These are phyloP conservation scores for Tolypocladium album DNA, from an alignment of 2,329 filamentous ascomycete genomes.

Conservation along the genomic window DNA sequence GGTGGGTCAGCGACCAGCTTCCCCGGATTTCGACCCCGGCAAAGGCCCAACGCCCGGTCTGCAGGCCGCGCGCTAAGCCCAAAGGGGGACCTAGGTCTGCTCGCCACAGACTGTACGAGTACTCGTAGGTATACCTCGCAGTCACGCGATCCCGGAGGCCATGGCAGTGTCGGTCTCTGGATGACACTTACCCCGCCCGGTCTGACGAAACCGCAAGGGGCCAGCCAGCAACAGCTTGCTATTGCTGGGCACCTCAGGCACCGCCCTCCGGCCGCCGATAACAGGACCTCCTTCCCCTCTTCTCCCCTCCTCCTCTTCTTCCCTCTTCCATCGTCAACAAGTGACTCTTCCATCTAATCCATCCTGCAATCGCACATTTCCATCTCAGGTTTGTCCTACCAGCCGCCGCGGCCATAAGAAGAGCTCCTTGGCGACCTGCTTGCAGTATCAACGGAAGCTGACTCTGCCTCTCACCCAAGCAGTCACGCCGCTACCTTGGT, in stretches of 20 bases:
- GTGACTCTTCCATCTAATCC: conserved; percentile 1
- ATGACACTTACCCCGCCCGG: conserved; percentile 30
- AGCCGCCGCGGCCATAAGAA: neutral
- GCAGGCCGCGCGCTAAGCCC: conserved; percentile 2
- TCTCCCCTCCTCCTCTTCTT: conserved; percentile 10
- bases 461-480: neutral
- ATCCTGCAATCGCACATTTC: conserved; percentile 12
- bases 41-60: conserved; percentile 6
- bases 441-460: neutral
- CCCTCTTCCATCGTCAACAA: conserved; percentile 14
- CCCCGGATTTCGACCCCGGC: conserved; percentile 14
- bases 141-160: conserved; percentile 9
- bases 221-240: conserved; percentile 2
- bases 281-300: conserved; percentile 19
- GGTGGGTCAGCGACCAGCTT: conserved; percentile 12
- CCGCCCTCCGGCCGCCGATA: conserved; percentile 15
- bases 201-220: conserved; percentile 27
- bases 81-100: neutral
- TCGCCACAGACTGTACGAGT: neutral
- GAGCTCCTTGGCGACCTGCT: neutral
- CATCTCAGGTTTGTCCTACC: conserved; percentile 8
- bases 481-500: neutral
- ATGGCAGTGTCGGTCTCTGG: conserved; percentile 3
- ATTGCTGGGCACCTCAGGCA: conserved; percentile 6
- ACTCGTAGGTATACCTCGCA: neutral